These are phyloP conservation scores for Coccomyxa sp. DNA, from an alignment of 139 green algal genomes.

Conservation along the genomic window DNA sequence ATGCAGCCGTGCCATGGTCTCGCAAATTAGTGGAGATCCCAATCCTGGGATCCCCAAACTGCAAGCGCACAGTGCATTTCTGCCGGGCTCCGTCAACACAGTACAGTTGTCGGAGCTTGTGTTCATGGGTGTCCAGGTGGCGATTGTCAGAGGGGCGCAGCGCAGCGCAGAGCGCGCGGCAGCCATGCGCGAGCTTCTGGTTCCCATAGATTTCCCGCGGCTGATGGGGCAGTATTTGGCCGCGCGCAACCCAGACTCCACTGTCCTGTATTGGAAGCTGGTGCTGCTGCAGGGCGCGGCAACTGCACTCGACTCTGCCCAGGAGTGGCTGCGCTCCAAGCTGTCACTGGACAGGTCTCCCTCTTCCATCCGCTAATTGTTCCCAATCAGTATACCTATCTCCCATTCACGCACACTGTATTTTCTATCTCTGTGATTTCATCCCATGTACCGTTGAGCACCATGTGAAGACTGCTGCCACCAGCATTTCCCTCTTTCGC, in stretches of 20 bases:
- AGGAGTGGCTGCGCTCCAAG: background rate
- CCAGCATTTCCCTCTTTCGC: background rate
- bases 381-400: background rate
- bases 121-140: background rate
- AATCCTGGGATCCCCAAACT: background rate
- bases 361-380: too few species aligned
- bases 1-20: too few species aligned
- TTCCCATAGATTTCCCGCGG: background rate
- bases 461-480: background rate
- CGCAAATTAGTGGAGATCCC: too few species aligned
- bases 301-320: background rate
- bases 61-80: background rate
- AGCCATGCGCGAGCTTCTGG: too few species aligned
- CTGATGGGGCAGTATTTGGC: slow-evolving; percentile 5
- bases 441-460: background rate
- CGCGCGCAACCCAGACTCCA: background rate
- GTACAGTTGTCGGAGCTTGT: background rate
- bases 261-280: slow-evolving; percentile 22
- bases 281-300: background rate
- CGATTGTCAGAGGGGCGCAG: background rate
- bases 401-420: background rate
- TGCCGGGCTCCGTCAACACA: background rate
- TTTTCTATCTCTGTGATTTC: background rate
- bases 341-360: background rate
- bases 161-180: background rate